Evolutionary conservation across 2,329 filamentous ascomycete genomes (phyloP), one percentile per base, ranked within the genome.

Genomic region (Sclerotinia glacialis): DNA sequence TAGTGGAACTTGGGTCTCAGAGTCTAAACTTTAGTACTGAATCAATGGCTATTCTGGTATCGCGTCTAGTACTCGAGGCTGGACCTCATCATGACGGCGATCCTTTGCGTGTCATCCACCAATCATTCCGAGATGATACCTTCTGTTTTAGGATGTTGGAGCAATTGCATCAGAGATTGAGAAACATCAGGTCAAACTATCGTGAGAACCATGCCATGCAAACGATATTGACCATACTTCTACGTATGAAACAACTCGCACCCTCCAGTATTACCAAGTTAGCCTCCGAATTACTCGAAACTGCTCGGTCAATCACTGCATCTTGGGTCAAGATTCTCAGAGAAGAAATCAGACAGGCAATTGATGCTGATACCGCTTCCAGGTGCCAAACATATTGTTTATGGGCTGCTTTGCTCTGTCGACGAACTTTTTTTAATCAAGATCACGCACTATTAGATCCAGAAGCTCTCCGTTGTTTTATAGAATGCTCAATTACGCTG

Each of bases 1-100:
- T 85, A 0, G 68, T 79, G 0, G 83, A 86, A 68, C 71, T 87
- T 3, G 82, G 79, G 0, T 80, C 82, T 1, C 79, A 81, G 0
- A 83, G 83, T 67, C 62, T 92, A 3, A 89, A 89, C 68, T 85
- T 90, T 68, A 85, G 83, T 40, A 81, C 80, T 0, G 80, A 84
- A 40, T 78, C 81, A 0, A 84, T 83, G 0, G 79, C 79, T 40
- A 67, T 77, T 0, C 70, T 89, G 0, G 72, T 91, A 1, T 76
- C 77, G 1, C 82, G 84, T 11, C 76, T 90, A 0, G 77, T 81
- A 0, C 68, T 83, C 0, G 83, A 90, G 69, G 80, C 79, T 1
- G 89, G 89, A 0, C 86, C 86, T 5, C 62, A 71, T 0, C 42
- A 2, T 4, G 18, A 21, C 1, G 44, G 70, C 3, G 74, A 79